Evolutionary conservation across 805 yeast species (phyloP).

Genomic region (Candida qinlingensis): DNA sequence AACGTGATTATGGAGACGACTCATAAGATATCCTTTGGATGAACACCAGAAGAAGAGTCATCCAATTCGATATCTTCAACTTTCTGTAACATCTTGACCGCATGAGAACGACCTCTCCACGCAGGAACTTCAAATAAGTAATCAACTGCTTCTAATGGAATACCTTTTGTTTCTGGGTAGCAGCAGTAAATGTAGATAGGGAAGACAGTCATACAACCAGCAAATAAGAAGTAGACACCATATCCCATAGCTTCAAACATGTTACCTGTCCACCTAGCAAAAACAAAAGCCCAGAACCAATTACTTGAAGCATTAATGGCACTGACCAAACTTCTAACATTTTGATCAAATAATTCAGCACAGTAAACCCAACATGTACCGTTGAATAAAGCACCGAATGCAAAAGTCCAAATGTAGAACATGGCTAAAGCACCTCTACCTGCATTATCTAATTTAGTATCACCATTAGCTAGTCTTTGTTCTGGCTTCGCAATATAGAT

Average conservation of each 20-base stretch:
- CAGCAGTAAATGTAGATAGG: conserved; percentile 29
- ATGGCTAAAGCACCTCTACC: conserved; percentile 14
- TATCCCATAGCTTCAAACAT: conserved; percentile 13
- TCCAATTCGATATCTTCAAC: neutral
- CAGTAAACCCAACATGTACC: conserved; percentile 21
- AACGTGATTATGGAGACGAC: neutral
- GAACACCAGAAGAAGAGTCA: neutral
- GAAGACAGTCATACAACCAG: conserved; percentile 12
- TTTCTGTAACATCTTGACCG: neutral
- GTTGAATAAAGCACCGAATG: conserved; percentile 13
- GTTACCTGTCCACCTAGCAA: conserved; percentile 15
- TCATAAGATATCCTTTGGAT: neutral
- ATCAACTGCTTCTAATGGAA: conserved; percentile 41
- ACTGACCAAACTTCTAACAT: conserved; percentile 9
- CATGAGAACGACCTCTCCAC: conserved; percentile 7
- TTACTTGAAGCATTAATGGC: conserved; percentile 13
- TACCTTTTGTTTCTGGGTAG: conserved; percentile 42
- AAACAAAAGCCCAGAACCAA: conserved; percentile 18
- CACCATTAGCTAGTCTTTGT: neutral
- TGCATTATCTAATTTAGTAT: conserved; percentile 13
- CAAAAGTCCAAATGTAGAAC: conserved; percentile 18
- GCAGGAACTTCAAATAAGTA: conserved; percentile 16
- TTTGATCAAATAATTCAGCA: conserved; percentile 15
- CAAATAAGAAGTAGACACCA: conserved; percentile 22
- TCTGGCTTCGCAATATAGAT: conserved; percentile 10